These are phyloP conservation scores for Rhizopogon salebrosus DNA, from an alignment of 768 basidiomycete species.

Conservation along the genomic window DNA sequence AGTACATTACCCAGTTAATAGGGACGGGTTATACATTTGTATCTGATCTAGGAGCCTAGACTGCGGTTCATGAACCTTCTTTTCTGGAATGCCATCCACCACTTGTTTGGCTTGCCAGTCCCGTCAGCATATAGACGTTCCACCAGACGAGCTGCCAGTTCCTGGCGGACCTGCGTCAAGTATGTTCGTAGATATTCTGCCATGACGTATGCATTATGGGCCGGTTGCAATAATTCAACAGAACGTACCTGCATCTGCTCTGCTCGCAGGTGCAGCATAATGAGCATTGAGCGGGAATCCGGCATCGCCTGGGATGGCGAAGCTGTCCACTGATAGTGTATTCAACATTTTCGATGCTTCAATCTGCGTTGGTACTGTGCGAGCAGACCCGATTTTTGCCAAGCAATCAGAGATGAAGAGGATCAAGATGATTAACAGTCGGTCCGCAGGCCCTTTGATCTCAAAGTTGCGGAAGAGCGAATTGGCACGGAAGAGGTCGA, in stretches of 20 bases:
- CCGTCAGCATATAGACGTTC: constrained; percentile 91
- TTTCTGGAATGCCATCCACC: constrained; percentile 99
- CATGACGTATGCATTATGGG: constrained; percentile 7
- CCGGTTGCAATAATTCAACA: background rate
- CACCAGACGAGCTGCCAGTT: constrained; percentile 79
- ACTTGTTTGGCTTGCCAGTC: constrained; percentile 93
- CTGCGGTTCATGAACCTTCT: constrained; percentile 93
- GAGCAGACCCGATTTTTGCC: constrained; percentile 74
- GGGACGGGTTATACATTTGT: constrained; percentile 4
- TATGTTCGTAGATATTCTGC: constrained; percentile 88
- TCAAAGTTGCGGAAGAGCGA: constrained; percentile 99
- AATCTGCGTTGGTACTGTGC: constrained; percentile 65
- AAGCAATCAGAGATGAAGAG: constrained; percentile 98
- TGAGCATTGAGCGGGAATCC: constrained; percentile 91
- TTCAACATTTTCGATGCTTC: constrained; percentile 87
- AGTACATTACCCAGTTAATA: constrained; percentile 17
- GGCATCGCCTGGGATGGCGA: constrained; percentile 93
- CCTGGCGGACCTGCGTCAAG: constrained; percentile 89
- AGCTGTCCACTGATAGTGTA: constrained; percentile 89
- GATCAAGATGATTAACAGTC: constrained; percentile 93
- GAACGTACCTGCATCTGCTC: constrained; percentile 74
- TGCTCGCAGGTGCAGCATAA: constrained; percentile 73
- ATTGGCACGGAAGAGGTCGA: constrained; percentile 97
- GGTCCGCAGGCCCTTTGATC: constrained; percentile 97
- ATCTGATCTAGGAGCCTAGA: constrained; percentile 49